Evolutionary conservation across 768 basidiomycete species (phyloP).

Genomic region (Kockovaella imperatae): DNA sequence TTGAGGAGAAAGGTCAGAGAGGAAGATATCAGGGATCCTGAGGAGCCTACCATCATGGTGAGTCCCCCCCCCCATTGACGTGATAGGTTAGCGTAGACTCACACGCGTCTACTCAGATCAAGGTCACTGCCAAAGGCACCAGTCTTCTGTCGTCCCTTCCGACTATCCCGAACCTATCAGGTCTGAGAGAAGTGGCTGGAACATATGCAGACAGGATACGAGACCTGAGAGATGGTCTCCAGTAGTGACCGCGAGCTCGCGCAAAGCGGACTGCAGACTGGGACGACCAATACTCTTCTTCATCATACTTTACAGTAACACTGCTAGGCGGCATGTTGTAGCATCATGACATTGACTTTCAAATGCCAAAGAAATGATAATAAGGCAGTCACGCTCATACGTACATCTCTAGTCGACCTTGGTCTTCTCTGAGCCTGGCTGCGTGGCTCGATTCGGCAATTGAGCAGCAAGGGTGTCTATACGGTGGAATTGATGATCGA

Average conservation of each 20-base stretch:
- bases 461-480: slow-evolving; percentile 77
- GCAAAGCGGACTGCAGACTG: background rate
- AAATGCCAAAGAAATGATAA: slow-evolving; percentile 1
- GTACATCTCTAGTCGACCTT: slow-evolving; percentile 39
- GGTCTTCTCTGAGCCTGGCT: slow-evolving; percentile 40
- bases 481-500: slow-evolving; percentile 94
- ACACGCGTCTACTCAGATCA: slow-evolving; percentile 1
- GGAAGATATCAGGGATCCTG: slow-evolving; percentile 49
- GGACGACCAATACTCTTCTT: background rate
- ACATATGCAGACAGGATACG: slow-evolving; percentile 9
- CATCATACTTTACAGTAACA: no score
- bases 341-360: no score
- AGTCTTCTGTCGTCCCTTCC: slow-evolving; percentile 10
- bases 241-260: no score
- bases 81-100: background rate
- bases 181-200: slow-evolving; percentile 7
- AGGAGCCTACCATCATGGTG: slow-evolving; percentile 45
- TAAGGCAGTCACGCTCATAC: no score
- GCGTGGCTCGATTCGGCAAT: slow-evolving; percentile 51
- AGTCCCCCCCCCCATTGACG: slow-evolving; percentile 5
- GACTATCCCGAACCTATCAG: slow-evolving; percentile 6
- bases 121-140: slow-evolving; percentile 3
- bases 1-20: slow-evolving; percentile 88
- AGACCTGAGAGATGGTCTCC: slow-evolving; percentile 8
- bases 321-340: no score